Evolutionary conservation across 108 stramenopile genomes (phyloP).

Genomic region (Craspedostauros australis): DNA sequence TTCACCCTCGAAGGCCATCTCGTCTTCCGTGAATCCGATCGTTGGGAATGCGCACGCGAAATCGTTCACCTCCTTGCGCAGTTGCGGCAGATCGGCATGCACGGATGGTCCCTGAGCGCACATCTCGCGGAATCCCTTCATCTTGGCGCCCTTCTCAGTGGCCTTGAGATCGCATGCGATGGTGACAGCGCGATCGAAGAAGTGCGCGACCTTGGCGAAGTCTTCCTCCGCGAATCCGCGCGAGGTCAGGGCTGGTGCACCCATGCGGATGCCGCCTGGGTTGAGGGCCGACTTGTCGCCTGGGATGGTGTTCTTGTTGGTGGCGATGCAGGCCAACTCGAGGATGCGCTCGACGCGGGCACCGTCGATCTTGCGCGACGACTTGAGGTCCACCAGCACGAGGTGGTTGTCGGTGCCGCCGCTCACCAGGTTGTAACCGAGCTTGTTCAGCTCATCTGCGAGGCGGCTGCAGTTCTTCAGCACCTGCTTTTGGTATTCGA

Average conservation of each 20-base stretch:
- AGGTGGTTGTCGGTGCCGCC: slow-evolving; percentile 99
- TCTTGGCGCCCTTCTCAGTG: slow-evolving; percentile 78
- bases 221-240: slow-evolving; percentile 97
- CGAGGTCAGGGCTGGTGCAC: slow-evolving; percentile 96
- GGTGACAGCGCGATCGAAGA: slow-evolving; percentile 93
- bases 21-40: slow-evolving; percentile 90
- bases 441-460: slow-evolving; percentile 61
- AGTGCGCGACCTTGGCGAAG: slow-evolving; percentile 92
- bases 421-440: slow-evolving; percentile 93
- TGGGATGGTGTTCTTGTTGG: slow-evolving; percentile 96
- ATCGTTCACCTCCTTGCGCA: slow-evolving; percentile 86
- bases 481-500: slow-evolving; percentile 94
- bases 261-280: slow-evolving; percentile 99
- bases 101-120: slow-evolving; percentile 89
- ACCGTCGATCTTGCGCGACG: slow-evolving; percentile 86
- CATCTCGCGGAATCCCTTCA: slow-evolving; percentile 89
- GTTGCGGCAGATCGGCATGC: slow-evolving; percentile 73
- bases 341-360: slow-evolving; percentile 97
- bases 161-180: slow-evolving; percentile 86
- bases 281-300: slow-evolving; percentile 92
- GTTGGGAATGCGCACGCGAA: slow-evolving; percentile 95
- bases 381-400: slow-evolving; percentile 95
- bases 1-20: slow-evolving; percentile 78
- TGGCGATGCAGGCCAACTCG: slow-evolving; percentile 93
- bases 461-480: slow-evolving; percentile 74